phyloP scores from a whole-genome alignment of 1,284 basidiomycete genomes.

The Termitomyces sp. region DNA sequence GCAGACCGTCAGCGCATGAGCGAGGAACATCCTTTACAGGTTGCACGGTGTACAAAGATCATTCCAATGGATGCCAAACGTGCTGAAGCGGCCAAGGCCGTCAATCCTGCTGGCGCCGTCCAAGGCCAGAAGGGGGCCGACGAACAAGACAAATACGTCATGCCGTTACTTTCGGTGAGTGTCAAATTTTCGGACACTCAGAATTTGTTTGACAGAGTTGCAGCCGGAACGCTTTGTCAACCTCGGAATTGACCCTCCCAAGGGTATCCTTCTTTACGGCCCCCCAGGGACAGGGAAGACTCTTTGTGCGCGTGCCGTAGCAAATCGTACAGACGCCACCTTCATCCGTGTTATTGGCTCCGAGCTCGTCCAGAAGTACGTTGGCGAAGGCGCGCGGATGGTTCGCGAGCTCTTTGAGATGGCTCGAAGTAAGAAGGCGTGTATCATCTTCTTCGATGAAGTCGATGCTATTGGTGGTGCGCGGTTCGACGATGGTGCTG shows the following conservation, averaged over 20 bases:
- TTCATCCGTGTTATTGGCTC: slow-evolving; percentile 99
- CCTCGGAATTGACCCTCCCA: slow-evolving; percentile 98
- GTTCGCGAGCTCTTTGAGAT: slow-evolving; percentile 99
- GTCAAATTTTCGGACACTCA: not conserved
- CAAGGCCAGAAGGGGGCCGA: slow-evolving; percentile 89
- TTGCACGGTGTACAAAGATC: slow-evolving; percentile 98
- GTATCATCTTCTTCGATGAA: slow-evolving; percentile 99
- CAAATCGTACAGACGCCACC: slow-evolving; percentile 97
- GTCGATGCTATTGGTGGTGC: slow-evolving; percentile 97
- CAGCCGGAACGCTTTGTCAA: slow-evolving; percentile 97
- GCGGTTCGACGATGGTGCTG: slow-evolving; percentile 98
- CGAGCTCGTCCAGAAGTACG: slow-evolving; percentile 98
- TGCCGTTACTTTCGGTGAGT: slow-evolving; percentile 89
- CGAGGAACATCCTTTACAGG: slow-evolving; percentile 92
- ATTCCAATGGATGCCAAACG: slow-evolving; percentile 76
- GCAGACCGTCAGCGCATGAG: slow-evolving; percentile 88
- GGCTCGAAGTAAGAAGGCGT: slow-evolving; percentile 98
- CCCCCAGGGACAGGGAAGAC: slow-evolving; percentile 99
- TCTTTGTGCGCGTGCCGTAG: slow-evolving; percentile 95
- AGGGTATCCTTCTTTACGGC: slow-evolving; percentile 94
- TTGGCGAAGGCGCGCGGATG: slow-evolving; percentile 98
- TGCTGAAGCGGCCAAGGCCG: slow-evolving; percentile 67
- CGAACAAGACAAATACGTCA: slow-evolving; percentile 98
- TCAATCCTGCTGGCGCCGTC: slow-evolving; percentile 67
- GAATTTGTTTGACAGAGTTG: slow-evolving; percentile 17